phyloP scores from a whole-genome alignment of 805 yeast species.

The Candida succiphila region DNA sequence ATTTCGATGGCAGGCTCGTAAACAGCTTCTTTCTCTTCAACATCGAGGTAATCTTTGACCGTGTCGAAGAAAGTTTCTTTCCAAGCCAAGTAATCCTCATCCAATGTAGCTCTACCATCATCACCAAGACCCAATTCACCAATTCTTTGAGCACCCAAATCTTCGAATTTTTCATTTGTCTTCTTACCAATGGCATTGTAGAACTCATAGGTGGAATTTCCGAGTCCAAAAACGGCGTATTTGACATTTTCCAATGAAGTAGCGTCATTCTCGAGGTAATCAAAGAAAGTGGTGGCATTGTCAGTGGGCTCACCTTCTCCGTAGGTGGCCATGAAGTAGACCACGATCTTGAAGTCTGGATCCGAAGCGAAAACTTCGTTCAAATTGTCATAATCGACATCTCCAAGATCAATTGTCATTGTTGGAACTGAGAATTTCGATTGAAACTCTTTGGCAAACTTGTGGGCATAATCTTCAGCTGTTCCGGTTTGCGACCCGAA shows the following conservation, averaged over 20 bases:
- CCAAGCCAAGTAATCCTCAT: conserved; percentile 92
- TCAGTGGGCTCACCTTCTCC: conserved; percentile 99
- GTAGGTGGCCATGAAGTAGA: conserved; percentile 70
- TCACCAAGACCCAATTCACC: conserved; percentile 89
- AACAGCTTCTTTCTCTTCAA: conserved; percentile 71
- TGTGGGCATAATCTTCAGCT: conserved; percentile 92
- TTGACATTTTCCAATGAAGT: conserved; percentile 47
- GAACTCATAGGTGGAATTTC: conserved; percentile 90
- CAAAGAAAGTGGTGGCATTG: conserved; percentile 75
- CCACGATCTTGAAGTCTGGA: conserved; percentile 34
- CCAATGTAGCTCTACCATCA: conserved; percentile 90
- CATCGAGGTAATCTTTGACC: conserved; percentile 50
- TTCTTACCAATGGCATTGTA: conserved; percentile 76
- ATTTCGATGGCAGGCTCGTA: conserved; percentile 63
- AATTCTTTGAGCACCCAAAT: conserved; percentile 63
- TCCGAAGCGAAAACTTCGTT: conserved; percentile 50
- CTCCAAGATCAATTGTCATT: conserved; percentile 82
- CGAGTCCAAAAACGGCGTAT: conserved; percentile 80
- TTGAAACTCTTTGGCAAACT: conserved; percentile 81
- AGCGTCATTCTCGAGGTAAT: conserved; percentile 46
- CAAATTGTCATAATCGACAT: conserved; percentile 74
- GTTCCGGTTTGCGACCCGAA: conserved; percentile 98
- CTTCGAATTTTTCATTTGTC: conserved; percentile 37
- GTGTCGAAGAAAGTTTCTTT: conserved; percentile 66
- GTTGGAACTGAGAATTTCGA: conserved; percentile 73